Evolutionary conservation across 2,329 filamentous ascomycete species (phyloP).

Genomic region (Macrophomina pseudophaseolina): DNA sequence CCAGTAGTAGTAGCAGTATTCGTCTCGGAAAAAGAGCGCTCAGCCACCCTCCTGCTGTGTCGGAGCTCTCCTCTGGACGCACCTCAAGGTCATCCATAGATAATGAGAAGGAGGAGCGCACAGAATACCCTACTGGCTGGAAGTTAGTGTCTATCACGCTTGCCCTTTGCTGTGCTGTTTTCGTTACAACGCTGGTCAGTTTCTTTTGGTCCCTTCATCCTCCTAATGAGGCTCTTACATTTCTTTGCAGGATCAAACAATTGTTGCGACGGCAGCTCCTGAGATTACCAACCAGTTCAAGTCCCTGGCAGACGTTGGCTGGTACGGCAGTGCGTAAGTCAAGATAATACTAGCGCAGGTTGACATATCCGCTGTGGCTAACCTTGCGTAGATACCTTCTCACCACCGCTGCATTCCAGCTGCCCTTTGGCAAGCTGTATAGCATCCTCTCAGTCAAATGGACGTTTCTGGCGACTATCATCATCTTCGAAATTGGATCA

Average conservation of each 20-base stretch:
- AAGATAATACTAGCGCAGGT: conserved; percentile 8
- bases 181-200: conserved; percentile 39
- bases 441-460: conserved; percentile 62
- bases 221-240: background rate
- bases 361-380: background rate
- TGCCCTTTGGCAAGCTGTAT: conserved; percentile 62
- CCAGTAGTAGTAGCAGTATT: conserved; percentile 9
- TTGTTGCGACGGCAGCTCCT: conserved; percentile 37
- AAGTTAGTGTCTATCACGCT: conserved; percentile 35
- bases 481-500: conserved; percentile 57
- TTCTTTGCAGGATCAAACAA: conserved; percentile 30
- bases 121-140: conserved; percentile 32
- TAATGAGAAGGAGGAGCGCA: background rate
- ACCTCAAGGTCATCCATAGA: background rate
- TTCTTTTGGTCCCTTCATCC: conserved; percentile 2
- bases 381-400: conserved; percentile 49
- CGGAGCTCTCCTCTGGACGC: background rate
- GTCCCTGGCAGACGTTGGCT: conserved; percentile 32
- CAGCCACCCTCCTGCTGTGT: conserved; percentile 12
- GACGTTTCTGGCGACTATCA: conserved; percentile 56
- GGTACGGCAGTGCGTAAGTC: conserved; percentile 46
- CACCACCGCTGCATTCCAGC: conserved; percentile 49
- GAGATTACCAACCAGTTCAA: conserved; percentile 38
- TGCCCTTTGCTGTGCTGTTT: conserved; percentile 37
- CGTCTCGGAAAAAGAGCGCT: conserved; percentile 13